These are phyloP conservation scores for Oxytropis ochrocephala DNA, from an alignment of 306 rosid species.

Conservation along the genomic window DNA sequence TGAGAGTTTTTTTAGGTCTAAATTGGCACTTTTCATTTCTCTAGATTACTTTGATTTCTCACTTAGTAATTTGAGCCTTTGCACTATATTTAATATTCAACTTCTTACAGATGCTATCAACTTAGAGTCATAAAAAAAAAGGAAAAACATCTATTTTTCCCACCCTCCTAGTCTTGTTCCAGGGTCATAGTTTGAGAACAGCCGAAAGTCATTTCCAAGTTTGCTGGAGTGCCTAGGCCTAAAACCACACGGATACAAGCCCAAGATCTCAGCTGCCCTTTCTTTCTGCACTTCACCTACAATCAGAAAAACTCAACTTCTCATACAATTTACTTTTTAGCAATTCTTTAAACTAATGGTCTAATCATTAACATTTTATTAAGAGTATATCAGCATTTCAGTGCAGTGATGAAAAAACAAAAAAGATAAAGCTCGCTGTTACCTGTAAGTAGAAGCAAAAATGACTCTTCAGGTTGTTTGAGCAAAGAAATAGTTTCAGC, in stretches of 20 bases:
- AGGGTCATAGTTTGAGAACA: constrained; percentile 90
- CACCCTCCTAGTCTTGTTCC: constrained; percentile 73
- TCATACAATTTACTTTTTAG: neutral
- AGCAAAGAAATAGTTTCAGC: constrained; percentile 61
- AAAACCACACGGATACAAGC: constrained; percentile 73
- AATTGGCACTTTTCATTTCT: too few relatives aligned
- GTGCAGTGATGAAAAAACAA: neutral
- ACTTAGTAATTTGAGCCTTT: too few relatives aligned
- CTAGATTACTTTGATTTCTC: too few relatives aligned
- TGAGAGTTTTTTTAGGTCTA: too few relatives aligned
- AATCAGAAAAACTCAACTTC: neutral
- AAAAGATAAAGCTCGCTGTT: neutral
- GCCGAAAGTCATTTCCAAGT: constrained; percentile 82
- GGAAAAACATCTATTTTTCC: constrained; percentile 40
- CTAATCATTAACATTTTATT: neutral
- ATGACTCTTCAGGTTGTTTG: constrained; percentile 41
- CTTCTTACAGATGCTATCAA: neutral
- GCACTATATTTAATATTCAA: neutral
- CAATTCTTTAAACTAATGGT: neutral
- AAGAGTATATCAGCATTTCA: neutral
- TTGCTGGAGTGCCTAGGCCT: constrained; percentile 75
- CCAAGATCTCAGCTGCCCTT: constrained; percentile 78
- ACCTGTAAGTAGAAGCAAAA: constrained; percentile 87
- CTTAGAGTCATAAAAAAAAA: constrained; percentile 1
- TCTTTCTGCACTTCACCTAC: constrained; percentile 90